Conservation (phyloP, 2,329 filamentous ascomycete species). For the Pezicula neosporulosa region DNA sequence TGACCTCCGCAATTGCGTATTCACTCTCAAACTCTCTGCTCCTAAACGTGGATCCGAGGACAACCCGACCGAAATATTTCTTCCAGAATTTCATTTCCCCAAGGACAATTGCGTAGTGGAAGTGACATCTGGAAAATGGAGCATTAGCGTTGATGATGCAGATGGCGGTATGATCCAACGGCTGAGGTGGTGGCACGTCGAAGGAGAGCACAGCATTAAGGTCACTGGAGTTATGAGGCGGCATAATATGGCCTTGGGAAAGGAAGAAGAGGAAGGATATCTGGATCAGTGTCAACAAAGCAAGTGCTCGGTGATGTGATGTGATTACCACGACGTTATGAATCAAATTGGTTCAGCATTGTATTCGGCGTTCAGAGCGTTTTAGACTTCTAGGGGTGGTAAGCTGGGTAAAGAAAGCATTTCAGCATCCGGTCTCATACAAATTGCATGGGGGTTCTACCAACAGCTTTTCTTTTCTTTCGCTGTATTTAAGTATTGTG, state of each 20-base stretch:
- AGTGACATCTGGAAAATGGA: conserved; percentile 86
- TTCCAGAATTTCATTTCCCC: conserved; percentile 93
- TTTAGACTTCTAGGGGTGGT: neutral
- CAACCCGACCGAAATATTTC: conserved; percentile 74
- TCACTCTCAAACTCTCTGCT: conserved; percentile 68
- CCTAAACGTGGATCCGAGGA: conserved; percentile 56
- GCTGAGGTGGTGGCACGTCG: conserved; percentile 89
- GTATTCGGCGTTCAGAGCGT: conserved; percentile 2
- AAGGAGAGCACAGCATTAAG: conserved; percentile 76
- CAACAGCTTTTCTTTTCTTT: too few relatives aligned
- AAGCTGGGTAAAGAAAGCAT: too few relatives aligned
- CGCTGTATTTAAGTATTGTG: too few relatives aligned
- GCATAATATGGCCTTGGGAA: conserved; percentile 46
- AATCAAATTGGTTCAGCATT: conserved; percentile 6
- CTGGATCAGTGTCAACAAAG: conserved; percentile 61
- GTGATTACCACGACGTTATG: neutral
- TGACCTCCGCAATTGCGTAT: conserved; percentile 75
- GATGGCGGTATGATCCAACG: conserved; percentile 69
- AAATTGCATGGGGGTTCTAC: too few relatives aligned
- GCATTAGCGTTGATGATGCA: conserved; percentile 70
- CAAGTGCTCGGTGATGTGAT: conserved; percentile 47
- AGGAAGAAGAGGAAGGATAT: conserved; percentile 70
- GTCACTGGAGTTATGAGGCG: conserved; percentile 71
- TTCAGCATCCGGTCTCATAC: too few relatives aligned
- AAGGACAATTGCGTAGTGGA: conserved; percentile 67